phyloP scores from a whole-genome alignment of 2,329 filamentous ascomycete species.

The Talaromyces piceae region DNA sequence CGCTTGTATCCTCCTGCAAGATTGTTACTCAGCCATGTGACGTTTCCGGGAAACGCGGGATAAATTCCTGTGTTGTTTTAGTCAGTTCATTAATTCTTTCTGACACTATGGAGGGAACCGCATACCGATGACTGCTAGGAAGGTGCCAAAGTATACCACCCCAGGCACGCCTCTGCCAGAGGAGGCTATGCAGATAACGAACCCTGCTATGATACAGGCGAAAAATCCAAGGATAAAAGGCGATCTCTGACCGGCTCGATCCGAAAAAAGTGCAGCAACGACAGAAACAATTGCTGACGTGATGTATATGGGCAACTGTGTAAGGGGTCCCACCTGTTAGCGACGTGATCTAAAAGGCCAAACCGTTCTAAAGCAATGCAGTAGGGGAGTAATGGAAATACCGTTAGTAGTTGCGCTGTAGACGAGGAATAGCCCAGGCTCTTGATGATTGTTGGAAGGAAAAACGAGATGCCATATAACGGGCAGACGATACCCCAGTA shows the following conservation, averaged over 20 bases:
- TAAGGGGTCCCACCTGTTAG: neutral
- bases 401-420: constrained; percentile 34
- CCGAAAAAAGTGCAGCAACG: constrained; percentile 49
- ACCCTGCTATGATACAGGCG: constrained; percentile 49
- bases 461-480: constrained; percentile 36
- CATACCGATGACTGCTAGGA: constrained; percentile 40
- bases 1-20: constrained; percentile 51
- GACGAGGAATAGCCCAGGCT: constrained; percentile 34
- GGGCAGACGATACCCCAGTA: constrained; percentile 38
- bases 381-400: constrained; percentile 7
- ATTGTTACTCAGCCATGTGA: constrained; percentile 55
- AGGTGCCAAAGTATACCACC: constrained; percentile 42
- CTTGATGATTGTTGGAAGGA: constrained; percentile 36
- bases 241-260: constrained; percentile 45
- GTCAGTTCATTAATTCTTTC: neutral
- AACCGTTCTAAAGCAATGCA: neutral
- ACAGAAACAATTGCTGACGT: constrained; percentile 32
- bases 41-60: constrained; percentile 38
- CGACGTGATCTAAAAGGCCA: neutral
- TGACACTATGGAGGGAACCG: neutral
- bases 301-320: constrained; percentile 33
- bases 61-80: constrained; percentile 31
- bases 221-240: constrained; percentile 52
- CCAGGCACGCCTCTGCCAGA: constrained; percentile 30
- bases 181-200: constrained; percentile 42